Percentiles rank a stretch among this genome's conserved stretches.
Conservation (phyloP, 192 early-diverging fungal genomes). For the Podila epicladia region DNA sequence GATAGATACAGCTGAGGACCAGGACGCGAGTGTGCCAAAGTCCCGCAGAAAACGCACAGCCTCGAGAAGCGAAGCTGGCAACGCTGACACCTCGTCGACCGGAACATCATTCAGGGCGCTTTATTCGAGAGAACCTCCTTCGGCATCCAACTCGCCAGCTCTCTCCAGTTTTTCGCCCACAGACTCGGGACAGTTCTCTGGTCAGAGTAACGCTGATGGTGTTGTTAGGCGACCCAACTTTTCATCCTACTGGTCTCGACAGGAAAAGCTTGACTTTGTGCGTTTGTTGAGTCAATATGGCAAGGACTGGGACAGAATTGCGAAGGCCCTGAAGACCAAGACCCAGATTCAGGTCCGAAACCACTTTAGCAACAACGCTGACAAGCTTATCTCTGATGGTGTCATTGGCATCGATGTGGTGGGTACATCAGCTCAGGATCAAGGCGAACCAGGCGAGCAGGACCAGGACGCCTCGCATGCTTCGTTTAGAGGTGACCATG, state of each 20-base stretch:
- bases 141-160: conserved; percentile 15
- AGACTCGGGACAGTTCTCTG: conserved; percentile 7
- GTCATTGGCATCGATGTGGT: conserved; percentile 15
- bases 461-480: too few relatives aligned
- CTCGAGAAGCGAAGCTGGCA: conserved; percentile 26
- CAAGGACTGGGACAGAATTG: conserved; percentile 81
- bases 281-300: conserved; percentile 71
- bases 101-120: conserved; percentile 37
- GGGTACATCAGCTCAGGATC: neutral
- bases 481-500: neutral
- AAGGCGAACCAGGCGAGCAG: neutral
- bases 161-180: neutral
- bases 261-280: conserved; percentile 79
- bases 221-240: conserved; percentile 44
- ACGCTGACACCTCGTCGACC: neutral
- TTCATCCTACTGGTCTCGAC: conserved; percentile 91
- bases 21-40: conserved; percentile 12
- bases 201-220: conserved; percentile 15
- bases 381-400: conserved; percentile 29
- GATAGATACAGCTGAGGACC: conserved; percentile 7
- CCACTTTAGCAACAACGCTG: conserved; percentile 74
- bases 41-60: conserved; percentile 17
- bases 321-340: conserved; percentile 78
- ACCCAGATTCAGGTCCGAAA: conserved; percentile 87
- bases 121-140: conserved; percentile 33